Percentiles rank a stretch among this genome's conserved stretches.
Conservation (phyloP, 2,329 filamentous ascomycete species). For the Acephala macrosclerotiorum region DNA sequence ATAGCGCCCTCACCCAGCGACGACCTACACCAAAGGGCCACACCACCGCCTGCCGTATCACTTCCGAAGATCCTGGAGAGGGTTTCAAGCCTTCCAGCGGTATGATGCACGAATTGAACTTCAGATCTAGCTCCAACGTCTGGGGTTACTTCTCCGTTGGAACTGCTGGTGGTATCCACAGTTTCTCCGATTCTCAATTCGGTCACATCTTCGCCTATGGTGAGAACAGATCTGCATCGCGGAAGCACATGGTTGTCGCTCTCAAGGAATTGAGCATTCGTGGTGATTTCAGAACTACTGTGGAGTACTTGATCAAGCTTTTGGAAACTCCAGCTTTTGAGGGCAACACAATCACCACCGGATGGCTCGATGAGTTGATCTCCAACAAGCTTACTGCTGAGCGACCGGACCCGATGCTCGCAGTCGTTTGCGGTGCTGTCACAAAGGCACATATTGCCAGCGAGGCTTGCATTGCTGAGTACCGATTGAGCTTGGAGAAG, state of each 20-base stretch:
- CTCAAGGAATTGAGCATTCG: slow-evolving; percentile 99
- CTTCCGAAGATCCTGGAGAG: slow-evolving; percentile 97
- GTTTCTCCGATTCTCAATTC: slow-evolving; percentile 98
- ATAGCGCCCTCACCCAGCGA: slow-evolving; percentile 84
- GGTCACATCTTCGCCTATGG: slow-evolving; percentile 99
- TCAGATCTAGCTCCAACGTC: slow-evolving; percentile 97
- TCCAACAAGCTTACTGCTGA: slow-evolving; percentile 97
- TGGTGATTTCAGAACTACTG: slow-evolving; percentile 97
- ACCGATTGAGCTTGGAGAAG: slow-evolving; percentile 89
- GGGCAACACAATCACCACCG: slow-evolving; percentile 98
- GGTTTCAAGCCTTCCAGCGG: slow-evolving; percentile 99
- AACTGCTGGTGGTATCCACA: slow-evolving; percentile 96
- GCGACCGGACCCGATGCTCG: slow-evolving; percentile 89
- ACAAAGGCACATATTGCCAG: slow-evolving; percentile 96
- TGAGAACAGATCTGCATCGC: slow-evolving; percentile 93
- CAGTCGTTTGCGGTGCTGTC: slow-evolving; percentile 93
- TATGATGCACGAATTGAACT: slow-evolving; percentile 99
- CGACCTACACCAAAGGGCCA: slow-evolving; percentile 94
- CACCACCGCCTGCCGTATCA: slow-evolving; percentile 98
- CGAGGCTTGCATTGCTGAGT: slow-evolving; percentile 86
- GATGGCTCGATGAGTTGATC: slow-evolving; percentile 98
- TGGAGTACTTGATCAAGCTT: slow-evolving; percentile 98
- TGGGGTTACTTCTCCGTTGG: slow-evolving; percentile 99
- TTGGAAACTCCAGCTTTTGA: slow-evolving; percentile 98
- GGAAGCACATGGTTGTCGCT: slow-evolving; percentile 99